Evolutionary conservation across 2,329 filamentous ascomycete species (phyloP).

Genomic region (Juglanconis juglandina): DNA sequence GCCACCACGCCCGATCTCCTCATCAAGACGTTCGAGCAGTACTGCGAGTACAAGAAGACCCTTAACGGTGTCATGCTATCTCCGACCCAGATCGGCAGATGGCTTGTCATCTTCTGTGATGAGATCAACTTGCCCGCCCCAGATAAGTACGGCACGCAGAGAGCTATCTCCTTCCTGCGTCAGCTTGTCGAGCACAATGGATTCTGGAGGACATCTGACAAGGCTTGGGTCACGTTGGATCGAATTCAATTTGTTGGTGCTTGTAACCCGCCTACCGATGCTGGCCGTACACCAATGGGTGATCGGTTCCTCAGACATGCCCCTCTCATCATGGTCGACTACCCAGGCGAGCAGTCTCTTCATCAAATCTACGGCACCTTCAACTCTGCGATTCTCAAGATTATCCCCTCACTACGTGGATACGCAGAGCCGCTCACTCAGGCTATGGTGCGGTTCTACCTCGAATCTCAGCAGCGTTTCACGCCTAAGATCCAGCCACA

Average conservation of each 20-base stretch:
- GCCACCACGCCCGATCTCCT: slow-evolving; percentile 96
- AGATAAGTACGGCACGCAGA: slow-evolving; percentile 95
- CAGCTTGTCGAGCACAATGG: slow-evolving; percentile 98
- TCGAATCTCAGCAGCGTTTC: slow-evolving; percentile 91
- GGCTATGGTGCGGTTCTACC: slow-evolving; percentile 95
- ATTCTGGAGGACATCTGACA: slow-evolving; percentile 97
- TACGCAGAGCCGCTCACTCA: slow-evolving; percentile 92
- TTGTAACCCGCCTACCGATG: slow-evolving; percentile 97
- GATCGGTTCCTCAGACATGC: slow-evolving; percentile 92
- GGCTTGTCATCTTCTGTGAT: slow-evolving; percentile 98
- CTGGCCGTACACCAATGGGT: slow-evolving; percentile 90
- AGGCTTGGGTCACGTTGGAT: slow-evolving; percentile 95
- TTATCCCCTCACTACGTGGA: slow-evolving; percentile 89
- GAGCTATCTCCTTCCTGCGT: slow-evolving; percentile 93
- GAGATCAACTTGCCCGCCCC: slow-evolving; percentile 98
- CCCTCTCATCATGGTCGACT: slow-evolving; percentile 99
- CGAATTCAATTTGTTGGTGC: slow-evolving; percentile 98
- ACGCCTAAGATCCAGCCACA: slow-evolving; percentile 96
- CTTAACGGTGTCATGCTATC: slow-evolving; percentile 93
- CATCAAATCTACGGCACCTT: slow-evolving; percentile 98
- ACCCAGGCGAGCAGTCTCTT: slow-evolving; percentile 90
- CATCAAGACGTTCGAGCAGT: slow-evolving; percentile 99
- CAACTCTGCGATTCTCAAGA: slow-evolving; percentile 93
- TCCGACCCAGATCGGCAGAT: slow-evolving; percentile 92
- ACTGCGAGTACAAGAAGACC: slow-evolving; percentile 99